Evolutionary conservation across 1,284 basidiomycete genomes (phyloP), one percentile per base, ranked within the genome.

Genomic region (Ustilago shanxiensis): DNA sequence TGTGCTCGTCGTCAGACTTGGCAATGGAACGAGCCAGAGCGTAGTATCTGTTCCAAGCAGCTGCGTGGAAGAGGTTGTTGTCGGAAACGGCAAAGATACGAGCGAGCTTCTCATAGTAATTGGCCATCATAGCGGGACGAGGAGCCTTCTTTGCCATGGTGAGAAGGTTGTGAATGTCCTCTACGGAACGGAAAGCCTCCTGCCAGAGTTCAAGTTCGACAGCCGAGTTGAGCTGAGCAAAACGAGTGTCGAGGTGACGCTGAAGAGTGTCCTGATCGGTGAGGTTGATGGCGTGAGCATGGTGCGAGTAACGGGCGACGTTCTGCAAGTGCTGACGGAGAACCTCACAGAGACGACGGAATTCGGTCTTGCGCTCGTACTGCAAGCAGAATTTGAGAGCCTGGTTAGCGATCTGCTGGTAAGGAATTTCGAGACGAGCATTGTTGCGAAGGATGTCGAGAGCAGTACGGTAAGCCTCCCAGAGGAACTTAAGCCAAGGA

Each of bases 171-270:
- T 99, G 96, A 47, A 99, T 94, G 87, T 99, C 97, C 87, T 99
- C 96, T 70, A 98, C 94, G 51, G 94, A 95, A 70, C 97, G 93
- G 91, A 98, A 99, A 5, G 95, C 96, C 87, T 99, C 96, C 86
- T 98, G 96, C 97, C 96, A 99, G 54, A 99, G 90, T 88, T 99
- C 97, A 75, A 99, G 92, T 87, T 98, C 95, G 75, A 98, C 95
- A 9, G 95, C 95, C n/a, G 94, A 93, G 86, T 96, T 95, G 77
- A 99, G 91, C 88, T 99, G 96, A 37, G 95, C 93, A 86, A 99
- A 98, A 68, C 97, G 94, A 20, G 95, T 98, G 87, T 99, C 97
- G 71, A 99, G 92, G 88, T 98, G 94, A 81, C 95, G 95, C 86
- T 97, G 93, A 51, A 99, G 92, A 22, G 93, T 98, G 81, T 99